These are phyloP conservation scores for Arthrobotrys sinensis DNA, from an alignment of 2,329 filamentous ascomycete species.

Conservation along the genomic window DNA sequence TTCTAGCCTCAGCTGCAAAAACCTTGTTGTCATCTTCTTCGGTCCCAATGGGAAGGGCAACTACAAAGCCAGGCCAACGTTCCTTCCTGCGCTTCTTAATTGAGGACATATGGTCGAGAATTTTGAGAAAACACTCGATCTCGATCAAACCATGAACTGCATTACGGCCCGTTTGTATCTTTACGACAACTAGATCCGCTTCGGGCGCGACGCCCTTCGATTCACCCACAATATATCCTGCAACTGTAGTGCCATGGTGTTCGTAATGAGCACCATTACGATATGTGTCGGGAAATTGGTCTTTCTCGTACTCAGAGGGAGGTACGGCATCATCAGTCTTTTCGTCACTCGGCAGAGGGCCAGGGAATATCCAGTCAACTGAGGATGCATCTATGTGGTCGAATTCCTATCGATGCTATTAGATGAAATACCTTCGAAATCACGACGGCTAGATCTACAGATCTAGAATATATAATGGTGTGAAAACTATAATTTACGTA, in stretches of 20 bases:
- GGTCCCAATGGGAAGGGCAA: too few species aligned
- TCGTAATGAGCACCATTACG: not conserved
- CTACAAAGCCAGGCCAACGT: not conserved
- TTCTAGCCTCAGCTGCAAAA: not conserved
- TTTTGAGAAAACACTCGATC: not conserved
- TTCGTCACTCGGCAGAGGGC: slow-evolving; percentile 8
- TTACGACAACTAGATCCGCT: not conserved
- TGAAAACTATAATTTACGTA: not conserved
- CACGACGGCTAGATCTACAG: too few species aligned
- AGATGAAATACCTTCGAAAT: not conserved
- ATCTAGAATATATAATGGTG: too few species aligned
- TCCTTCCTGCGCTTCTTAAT: not conserved
- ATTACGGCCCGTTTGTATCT: not conserved
- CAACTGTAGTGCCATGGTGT: slow-evolving; percentile 5
- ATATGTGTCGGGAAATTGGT: not conserved
- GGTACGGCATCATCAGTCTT: not conserved
- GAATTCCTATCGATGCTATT: not conserved
- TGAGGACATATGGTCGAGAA: slow-evolving; percentile 14
- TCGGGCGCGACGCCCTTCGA: not conserved
- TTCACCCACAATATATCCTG: not conserved
- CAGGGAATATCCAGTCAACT: slow-evolving; percentile 13
- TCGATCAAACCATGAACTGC: not conserved
- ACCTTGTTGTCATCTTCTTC: not conserved
- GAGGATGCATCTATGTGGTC: not conserved
- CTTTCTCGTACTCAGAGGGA: too few species aligned